phyloP scores from a whole-genome alignment of 371 early-diverging fungal genomes.

The Rhizopus arrhizus region DNA sequence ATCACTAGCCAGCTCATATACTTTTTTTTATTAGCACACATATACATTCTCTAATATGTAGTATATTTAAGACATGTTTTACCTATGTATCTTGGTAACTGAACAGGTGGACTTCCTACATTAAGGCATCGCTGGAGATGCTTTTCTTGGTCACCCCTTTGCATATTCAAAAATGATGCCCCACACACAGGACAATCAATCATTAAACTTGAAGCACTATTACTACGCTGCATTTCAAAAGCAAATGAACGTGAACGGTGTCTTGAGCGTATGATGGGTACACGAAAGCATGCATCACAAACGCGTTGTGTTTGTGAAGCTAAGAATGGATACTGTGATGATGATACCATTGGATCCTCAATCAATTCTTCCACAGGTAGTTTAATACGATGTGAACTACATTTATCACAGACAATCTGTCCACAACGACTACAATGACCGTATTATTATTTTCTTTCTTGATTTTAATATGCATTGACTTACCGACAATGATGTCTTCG shows the following conservation, averaged over 20 bases:
- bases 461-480: neutral
- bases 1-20: conserved; percentile 59
- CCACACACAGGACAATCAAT: conserved; percentile 81
- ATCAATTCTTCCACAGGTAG: conserved; percentile 40
- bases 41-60: too few species aligned
- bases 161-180: conserved; percentile 48
- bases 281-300: conserved; percentile 44
- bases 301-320: conserved; percentile 51
- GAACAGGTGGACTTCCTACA: conserved; percentile 46
- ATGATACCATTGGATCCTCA: conserved; percentile 48
- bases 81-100: conserved; percentile 69
- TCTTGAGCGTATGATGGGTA: conserved; percentile 29
- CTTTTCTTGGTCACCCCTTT: conserved; percentile 55
- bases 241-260: conserved; percentile 8
- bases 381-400: conserved; percentile 53
- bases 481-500: conserved; percentile 75
- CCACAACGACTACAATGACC: conserved; percentile 66
- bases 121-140: conserved; percentile 31
- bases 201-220: conserved; percentile 66
- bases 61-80: conserved; percentile 8
- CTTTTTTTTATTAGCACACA: conserved; percentile 6
- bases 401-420: conserved; percentile 71
- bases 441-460: neutral
- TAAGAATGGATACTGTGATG: conserved; percentile 38
- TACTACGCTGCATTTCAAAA: conserved; percentile 39